These are phyloP conservation scores for Globisporangium acanthophoron DNA, from an alignment of 352 stramenopile species.

Conservation along the genomic window DNA sequence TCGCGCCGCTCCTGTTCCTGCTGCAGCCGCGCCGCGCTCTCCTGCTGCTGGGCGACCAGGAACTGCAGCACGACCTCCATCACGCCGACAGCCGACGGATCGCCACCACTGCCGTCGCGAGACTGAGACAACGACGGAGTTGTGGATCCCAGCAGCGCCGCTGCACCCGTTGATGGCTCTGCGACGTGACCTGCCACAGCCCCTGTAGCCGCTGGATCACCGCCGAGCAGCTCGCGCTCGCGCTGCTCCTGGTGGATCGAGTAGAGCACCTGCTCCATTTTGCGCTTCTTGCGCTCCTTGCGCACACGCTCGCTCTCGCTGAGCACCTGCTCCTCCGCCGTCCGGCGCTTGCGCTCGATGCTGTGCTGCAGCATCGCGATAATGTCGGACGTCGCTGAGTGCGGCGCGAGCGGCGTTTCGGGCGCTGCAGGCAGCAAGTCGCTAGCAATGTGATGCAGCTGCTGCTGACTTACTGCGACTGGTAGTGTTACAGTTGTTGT, in stretches of 20 bases:
- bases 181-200: not conserved
- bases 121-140: not conserved
- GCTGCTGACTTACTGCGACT: not conserved
- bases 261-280: slow-evolving; percentile 47
- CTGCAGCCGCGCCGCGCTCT: slow-evolving; percentile 27
- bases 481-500: too few species aligned
- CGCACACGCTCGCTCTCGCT: slow-evolving; percentile 51
- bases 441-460: too few species aligned
- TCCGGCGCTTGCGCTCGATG: slow-evolving; percentile 43
- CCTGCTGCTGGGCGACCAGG: slow-evolving; percentile 46
- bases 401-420: not conserved
- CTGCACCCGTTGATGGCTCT: not conserved
- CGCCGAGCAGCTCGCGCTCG: slow-evolving; percentile 22
- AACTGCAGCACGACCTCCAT: slow-evolving; percentile 52
- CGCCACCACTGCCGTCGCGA: not conserved
- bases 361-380: slow-evolving; percentile 53
- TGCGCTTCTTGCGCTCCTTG: slow-evolving; percentile 54
- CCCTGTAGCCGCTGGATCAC: not conserved
- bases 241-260: slow-evolving; percentile 46
- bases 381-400: slow-evolving; percentile 25
- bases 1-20: slow-evolving; percentile 25
- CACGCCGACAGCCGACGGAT: slow-evolving; percentile 17
- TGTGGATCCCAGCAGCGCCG: not conserved
- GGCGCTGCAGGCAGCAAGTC: not conserved
- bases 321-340: slow-evolving; percentile 38